Percentiles rank a stretch among this genome's conserved stretches.
These are phyloP conservation scores for Mycena venus DNA, from an alignment of 768 basidiomycete species.

Conservation along the genomic window DNA sequence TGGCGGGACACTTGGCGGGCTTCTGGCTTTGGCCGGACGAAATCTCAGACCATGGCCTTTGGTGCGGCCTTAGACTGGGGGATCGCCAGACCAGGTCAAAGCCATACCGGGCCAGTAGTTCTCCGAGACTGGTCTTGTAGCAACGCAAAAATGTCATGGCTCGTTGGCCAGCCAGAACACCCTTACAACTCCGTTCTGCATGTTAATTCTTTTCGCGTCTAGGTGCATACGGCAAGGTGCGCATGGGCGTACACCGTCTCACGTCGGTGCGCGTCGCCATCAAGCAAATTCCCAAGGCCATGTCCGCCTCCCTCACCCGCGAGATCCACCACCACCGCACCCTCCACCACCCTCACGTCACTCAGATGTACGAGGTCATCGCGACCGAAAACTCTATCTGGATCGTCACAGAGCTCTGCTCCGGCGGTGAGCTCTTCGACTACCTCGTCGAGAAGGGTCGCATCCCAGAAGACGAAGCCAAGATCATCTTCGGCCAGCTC, in stretches of 20 bases:
- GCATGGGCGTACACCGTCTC: constrained; percentile 93
- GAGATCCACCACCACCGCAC: constrained; percentile 99
- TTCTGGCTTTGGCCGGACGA: background rate
- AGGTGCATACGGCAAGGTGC: constrained; percentile 97
- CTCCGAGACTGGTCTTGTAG: too few relatives aligned
- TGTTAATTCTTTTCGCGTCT: constrained; percentile 33
- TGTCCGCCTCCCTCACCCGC: constrained; percentile 92
- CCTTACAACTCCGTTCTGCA: background rate
- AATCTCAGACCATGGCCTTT: too few relatives aligned
- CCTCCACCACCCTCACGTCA: constrained; percentile 95
- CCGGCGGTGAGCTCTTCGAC: constrained; percentile 97
- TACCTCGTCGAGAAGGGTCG: constrained; percentile 97
- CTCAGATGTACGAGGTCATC: constrained; percentile 97
- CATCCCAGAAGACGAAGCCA: constrained; percentile 85
- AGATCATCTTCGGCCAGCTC: constrained; percentile 94
- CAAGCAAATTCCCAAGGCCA: constrained; percentile 97
- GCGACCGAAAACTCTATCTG: constrained; percentile 96
- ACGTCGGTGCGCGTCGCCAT: constrained; percentile 94
- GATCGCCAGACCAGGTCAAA: too few relatives aligned
- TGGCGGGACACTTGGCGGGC: background rate
- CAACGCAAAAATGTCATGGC: too few relatives aligned
- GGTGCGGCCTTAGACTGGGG: too few relatives aligned
- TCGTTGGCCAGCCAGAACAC: too few relatives aligned
- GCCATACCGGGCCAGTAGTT: too few relatives aligned
- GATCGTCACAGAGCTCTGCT: constrained; percentile 97